phyloP scores from a whole-genome alignment of 129 eudicot genomes.

The Flaveria trinervia region DNA sequence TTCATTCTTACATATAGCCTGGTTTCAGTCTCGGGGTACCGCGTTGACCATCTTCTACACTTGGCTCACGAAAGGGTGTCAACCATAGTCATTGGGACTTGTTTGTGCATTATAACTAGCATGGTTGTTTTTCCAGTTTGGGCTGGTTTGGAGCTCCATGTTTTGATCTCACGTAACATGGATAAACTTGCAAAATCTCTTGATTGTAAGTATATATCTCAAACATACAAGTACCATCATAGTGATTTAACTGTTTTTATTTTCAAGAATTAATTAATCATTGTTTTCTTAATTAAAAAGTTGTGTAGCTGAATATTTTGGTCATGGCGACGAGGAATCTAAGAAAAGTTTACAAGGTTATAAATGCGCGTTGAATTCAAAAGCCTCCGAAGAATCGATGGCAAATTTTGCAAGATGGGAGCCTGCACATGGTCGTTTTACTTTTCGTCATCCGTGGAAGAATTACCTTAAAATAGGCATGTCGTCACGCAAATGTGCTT shows the following conservation, averaged over 20 bases:
- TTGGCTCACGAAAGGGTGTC: conserved; percentile 54
- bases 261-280: background rate
- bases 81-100: conserved; percentile 55
- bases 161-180: conserved; percentile 47
- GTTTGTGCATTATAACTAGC: conserved; percentile 48
- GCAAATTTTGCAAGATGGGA: conserved; percentile 70
- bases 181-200: conserved; percentile 54
- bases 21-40: conserved; percentile 65
- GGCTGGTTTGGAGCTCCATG: conserved; percentile 71
- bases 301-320: conserved; percentile 52
- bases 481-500: conserved; percentile 49
- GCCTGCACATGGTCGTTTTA: conserved; percentile 63
- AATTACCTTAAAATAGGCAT: conserved; percentile 51
- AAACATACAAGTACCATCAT: background rate
- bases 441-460: conserved; percentile 59
- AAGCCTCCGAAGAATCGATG: conserved; percentile 62
- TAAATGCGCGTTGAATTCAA: conserved; percentile 59
- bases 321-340: conserved; percentile 30
- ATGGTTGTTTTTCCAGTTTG: conserved; percentile 58
- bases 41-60: conserved; percentile 50
- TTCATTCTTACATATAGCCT: conserved; percentile 70
- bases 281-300: conserved; percentile 6
- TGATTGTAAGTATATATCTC: conserved; percentile 37
- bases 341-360: conserved; percentile 40
- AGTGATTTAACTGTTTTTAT: background rate